A percentile compares a stretch with the other conserved stretches of the same genome.
These are phyloP conservation scores for Phytopythium sindhum DNA, from an alignment of 352 stramenopile species.

Conservation along the genomic window DNA sequence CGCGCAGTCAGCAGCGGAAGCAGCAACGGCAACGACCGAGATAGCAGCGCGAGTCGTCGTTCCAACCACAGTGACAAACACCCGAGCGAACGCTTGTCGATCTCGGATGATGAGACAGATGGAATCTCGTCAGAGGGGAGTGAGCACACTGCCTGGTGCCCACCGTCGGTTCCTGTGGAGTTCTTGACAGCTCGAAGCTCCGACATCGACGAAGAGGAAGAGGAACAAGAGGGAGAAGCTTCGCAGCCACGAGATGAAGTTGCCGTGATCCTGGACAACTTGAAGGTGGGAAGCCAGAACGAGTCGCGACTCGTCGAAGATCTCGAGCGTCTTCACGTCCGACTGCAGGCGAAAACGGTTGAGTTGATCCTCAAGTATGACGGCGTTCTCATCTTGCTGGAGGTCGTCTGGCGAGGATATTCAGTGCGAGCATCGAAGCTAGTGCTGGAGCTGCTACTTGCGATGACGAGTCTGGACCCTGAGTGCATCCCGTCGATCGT, in stretches of 20 bases:
- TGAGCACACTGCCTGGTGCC: neutral
- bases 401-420: constrained; percentile 38
- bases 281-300: constrained; percentile 20
- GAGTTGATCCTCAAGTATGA: constrained; percentile 34
- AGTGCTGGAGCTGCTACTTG: constrained; percentile 36
- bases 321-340: constrained; percentile 28
- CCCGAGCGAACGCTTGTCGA: neutral
- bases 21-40: neutral
- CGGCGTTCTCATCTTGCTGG: constrained; percentile 35
- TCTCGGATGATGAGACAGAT: constrained; percentile 5
- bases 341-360: constrained; percentile 24
- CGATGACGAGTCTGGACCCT: constrained; percentile 28
- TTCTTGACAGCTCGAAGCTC: constrained; percentile 34
- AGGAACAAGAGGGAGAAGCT: neutral
- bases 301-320: constrained; percentile 26
- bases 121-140: constrained; percentile 5
- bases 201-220: constrained; percentile 20
- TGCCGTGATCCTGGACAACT: constrained; percentile 24
- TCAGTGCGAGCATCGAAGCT: constrained; percentile 32
- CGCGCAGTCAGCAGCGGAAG: neutral
- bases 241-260: constrained; percentile 6
- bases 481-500: constrained; percentile 41
- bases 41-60: neutral
- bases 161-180: constrained; percentile 19
- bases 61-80: neutral